Evolutionary conservation across 139 green algal genomes (phyloP), one percentile per base, ranked within the genome.

Genomic region (Monoraphidium neglectum): DNA sequence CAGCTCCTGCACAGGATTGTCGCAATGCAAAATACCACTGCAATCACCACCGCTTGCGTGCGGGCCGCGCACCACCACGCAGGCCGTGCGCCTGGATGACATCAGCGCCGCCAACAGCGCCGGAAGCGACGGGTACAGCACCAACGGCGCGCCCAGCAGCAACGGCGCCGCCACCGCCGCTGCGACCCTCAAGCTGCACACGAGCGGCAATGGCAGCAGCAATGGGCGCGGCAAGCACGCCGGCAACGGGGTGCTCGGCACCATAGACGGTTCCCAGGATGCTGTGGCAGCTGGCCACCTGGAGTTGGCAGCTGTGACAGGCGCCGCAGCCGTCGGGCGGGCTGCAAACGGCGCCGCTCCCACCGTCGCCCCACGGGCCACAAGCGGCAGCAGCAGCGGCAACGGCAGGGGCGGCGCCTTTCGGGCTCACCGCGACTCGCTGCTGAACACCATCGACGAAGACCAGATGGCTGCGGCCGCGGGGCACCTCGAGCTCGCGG

Each of bases 401-500:
- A 76, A 71, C 23, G 49, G 79, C 73, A 49, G 60, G 49, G 10
- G 49, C 60, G n/a, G 2, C 26, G 71, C 70, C 16, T 66, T 32
- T n/a, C 28, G 47, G n/a, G 51, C 57, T 24, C 53, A 65, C 66
- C 57, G 76, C 76, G 40, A 51, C 40, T 64, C 49, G 24, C 18
- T 49, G 75, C 53, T 69, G 60, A 78, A 78, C 51, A 86, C 75
- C 1, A 80, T 90, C 36, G 82, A 90, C 35, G 79, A 83, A 26
- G 85, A 84, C 18, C 78, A 91, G 76, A 79, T 89, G 47, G 76
- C 89, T 3, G 68, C 75, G 26, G 74, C 72, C 6, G 87, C 83
- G 13, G 90, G 89, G 0, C 86, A 92, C 74, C 72, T 94, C 72
- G 90, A 92, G 80, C 76, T 89, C 3, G 87, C 81, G 28, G 82